Percentiles rank a stretch among this genome's conserved stretches.
Evolutionary conservation across 352 stramenopile species (phyloP).

Genomic region (Detonula confervacea): DNA sequence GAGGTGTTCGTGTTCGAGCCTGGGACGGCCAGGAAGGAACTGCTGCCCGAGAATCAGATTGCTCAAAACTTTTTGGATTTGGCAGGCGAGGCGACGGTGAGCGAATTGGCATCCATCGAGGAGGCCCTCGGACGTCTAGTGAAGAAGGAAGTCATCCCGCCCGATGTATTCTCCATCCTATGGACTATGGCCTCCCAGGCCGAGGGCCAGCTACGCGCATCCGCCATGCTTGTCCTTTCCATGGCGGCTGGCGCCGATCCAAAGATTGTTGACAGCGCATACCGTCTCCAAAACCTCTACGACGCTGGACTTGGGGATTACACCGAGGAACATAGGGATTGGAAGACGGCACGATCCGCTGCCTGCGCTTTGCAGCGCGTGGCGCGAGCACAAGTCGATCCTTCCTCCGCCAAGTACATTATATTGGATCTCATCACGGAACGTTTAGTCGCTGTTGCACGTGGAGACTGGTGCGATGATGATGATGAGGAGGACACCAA

Average conservation of each 20-base stretch:
- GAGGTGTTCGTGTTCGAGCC: conserved; percentile 83
- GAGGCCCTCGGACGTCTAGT: conserved; percentile 82
- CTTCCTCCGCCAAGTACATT: conserved; percentile 87
- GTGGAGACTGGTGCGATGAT: conserved; percentile 88
- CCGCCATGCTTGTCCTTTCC: conserved; percentile 74
- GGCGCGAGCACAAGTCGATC: conserved; percentile 65
- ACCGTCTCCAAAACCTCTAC: conserved; percentile 78
- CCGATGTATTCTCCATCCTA: conserved; percentile 81
- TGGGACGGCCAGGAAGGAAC: conserved; percentile 70
- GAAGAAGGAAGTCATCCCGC: conserved; percentile 77
- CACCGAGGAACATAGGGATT: conserved; percentile 78
- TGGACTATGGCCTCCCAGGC: conserved; percentile 73
- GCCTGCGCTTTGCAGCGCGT: conserved; percentile 79
- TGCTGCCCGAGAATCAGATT: conserved; percentile 82
- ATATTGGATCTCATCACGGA: conserved; percentile 90
- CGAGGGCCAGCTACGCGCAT: conserved; percentile 58
- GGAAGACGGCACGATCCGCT: conserved; percentile 73
- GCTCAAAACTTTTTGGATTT: conserved; percentile 85
- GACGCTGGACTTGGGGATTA: conserved; percentile 81
- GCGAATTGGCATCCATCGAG: conserved; percentile 85
- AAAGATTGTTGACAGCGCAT: conserved; percentile 81
- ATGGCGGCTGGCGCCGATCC: conserved; percentile 81
- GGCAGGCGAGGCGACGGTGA: conserved; percentile 68
- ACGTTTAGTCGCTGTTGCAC: conserved; percentile 88
- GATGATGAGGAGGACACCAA: conserved; percentile 74